Percentiles rank a stretch among this genome's conserved stretches.
phyloP scores from a whole-genome alignment of 164 flowering plant species.

The Chimonanthus salicifolius region DNA sequence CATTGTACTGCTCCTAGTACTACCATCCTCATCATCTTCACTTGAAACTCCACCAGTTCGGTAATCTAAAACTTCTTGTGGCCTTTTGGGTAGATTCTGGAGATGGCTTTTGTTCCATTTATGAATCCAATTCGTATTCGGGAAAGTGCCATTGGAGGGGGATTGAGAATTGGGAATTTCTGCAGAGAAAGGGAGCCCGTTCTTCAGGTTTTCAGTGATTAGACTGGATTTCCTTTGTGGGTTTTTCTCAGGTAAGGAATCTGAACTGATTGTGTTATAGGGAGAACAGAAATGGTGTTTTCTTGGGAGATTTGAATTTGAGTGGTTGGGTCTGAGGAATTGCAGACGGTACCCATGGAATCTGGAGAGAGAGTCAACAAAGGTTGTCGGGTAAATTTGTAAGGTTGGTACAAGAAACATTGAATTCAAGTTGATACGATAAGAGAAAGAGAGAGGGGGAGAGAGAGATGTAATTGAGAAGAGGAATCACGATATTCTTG shows the following conservation, averaged over 20 bases:
- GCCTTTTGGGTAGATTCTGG: slow-evolving; percentile 34
- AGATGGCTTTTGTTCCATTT: slow-evolving; percentile 51
- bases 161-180: slow-evolving; percentile 14
- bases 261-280: slow-evolving; percentile 3
- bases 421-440: neutral
- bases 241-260: slow-evolving; percentile 11
- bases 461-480: neutral
- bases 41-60: slow-evolving; percentile 21
- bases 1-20: slow-evolving; percentile 66
- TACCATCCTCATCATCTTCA: slow-evolving; percentile 23
- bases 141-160: slow-evolving; percentile 5
- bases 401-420: slow-evolving; percentile 49
- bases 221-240: slow-evolving; percentile 26
- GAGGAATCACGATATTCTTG: neutral
- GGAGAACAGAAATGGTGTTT: slow-evolving; percentile 15
- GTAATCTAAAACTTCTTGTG: slow-evolving; percentile 40
- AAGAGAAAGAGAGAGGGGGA: neutral
- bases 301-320: slow-evolving; percentile 23
- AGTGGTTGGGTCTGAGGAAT: slow-evolving; percentile 40
- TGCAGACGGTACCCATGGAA: slow-evolving; percentile 31
- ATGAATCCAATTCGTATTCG: slow-evolving; percentile 44
- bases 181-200: neutral
- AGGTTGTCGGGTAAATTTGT: slow-evolving; percentile 35
- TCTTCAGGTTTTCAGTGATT: slow-evolving; percentile 12
- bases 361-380: slow-evolving; percentile 40